Base-by-base conservation (phyloP, 2,329 filamentous ascomycete genomes). In the Colletotrichum tropicale region DNA sequence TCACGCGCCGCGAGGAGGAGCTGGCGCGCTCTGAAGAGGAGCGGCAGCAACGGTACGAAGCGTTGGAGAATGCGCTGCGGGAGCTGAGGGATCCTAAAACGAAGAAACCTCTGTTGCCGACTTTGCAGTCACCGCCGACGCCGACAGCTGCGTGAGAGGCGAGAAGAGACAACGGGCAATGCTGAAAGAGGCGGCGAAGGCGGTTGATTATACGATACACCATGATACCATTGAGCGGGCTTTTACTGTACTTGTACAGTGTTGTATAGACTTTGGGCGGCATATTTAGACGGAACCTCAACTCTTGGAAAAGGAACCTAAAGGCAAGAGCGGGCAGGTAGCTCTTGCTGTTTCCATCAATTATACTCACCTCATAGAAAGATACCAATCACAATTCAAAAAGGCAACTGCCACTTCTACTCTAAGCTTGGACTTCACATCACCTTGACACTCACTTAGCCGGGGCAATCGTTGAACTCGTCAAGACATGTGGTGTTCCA, bases 61-160 rank as follows among this genome's bases (percentile, higher is more conserved):
- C 86, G 67, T 81, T 93, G 66, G 91, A 93, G 81, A 87, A 89
- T 62, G 88, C 89, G 16, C 80, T 92, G 69, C 85, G 88, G 77
- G 83, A 83, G 7, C 83, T 90, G 77, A 88, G 87, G 78, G 89
- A 92, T 60, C 89, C 90, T 26, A 91, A 89, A 82, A 91, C 89
- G 48, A 91, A 91, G 77, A 84, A 87, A 79, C 89, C 90, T 4
- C 79, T 92, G 60, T 80, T 91, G 28, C 86, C 88, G 32, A 83
- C 80, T 21, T 70, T 84, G 66, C 84, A 84, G 48, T 72, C 77
- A 30, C 66, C 78, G 21, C 60, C 80, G 21, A 78, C 81, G 18
- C 79, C 84, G 8, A 80, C 78, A n/a, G 66, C 79, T 55, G 79
- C 80, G 34, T 68, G n/a, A 18, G 34, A 6, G 18, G 0, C 12